Conservation (phyloP, 2,329 filamentous ascomycete genomes). For the Penicillium griseofulvum region DNA sequence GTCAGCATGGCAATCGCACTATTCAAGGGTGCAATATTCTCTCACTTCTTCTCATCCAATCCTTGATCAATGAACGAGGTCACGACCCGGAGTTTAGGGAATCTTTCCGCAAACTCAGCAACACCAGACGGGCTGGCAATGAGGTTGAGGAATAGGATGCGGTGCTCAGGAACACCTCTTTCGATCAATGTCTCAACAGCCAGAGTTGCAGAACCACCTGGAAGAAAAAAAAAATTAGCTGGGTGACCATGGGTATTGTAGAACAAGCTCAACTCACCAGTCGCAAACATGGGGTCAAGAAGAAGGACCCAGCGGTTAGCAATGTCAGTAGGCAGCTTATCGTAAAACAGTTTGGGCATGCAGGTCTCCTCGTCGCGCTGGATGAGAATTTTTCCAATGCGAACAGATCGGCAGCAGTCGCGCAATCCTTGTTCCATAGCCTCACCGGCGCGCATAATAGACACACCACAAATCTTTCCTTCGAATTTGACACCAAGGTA, state of each 20-base stretch:
- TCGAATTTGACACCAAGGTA: slow-evolving; percentile 94
- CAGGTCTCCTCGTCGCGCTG: slow-evolving; percentile 95
- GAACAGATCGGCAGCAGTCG: slow-evolving; percentile 95
- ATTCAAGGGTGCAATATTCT: slow-evolving; percentile 36
- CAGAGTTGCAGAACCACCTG: slow-evolving; percentile 93
- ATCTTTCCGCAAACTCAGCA: slow-evolving; percentile 81
- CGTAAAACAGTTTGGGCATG: slow-evolving; percentile 91
- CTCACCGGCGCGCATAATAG: slow-evolving; percentile 96
- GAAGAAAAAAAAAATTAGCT: slow-evolving; percentile 10
- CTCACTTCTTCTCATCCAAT: slow-evolving; percentile 95
- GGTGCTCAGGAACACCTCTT: slow-evolving; percentile 88
- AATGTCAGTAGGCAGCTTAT: slow-evolving; percentile 95
- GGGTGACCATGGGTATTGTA: neutral
- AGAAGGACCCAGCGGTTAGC: slow-evolving; percentile 87
- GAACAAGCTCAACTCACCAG: slow-evolving; percentile 55
- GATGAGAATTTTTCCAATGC: slow-evolving; percentile 97
- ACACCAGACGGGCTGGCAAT: slow-evolving; percentile 96
- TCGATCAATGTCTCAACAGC: slow-evolving; percentile 89
- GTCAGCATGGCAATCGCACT: slow-evolving; percentile 13
- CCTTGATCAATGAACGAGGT: slow-evolving; percentile 96
- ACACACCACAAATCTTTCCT: slow-evolving; percentile 97
- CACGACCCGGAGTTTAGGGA: slow-evolving; percentile 84
- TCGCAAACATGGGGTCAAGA: slow-evolving; percentile 98
- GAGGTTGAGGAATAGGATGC: slow-evolving; percentile 92
- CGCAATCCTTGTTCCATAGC: slow-evolving; percentile 97